Evolutionary conservation across 768 basidiomycete species (phyloP).

Genomic region (Tubosaeta sp.): DNA sequence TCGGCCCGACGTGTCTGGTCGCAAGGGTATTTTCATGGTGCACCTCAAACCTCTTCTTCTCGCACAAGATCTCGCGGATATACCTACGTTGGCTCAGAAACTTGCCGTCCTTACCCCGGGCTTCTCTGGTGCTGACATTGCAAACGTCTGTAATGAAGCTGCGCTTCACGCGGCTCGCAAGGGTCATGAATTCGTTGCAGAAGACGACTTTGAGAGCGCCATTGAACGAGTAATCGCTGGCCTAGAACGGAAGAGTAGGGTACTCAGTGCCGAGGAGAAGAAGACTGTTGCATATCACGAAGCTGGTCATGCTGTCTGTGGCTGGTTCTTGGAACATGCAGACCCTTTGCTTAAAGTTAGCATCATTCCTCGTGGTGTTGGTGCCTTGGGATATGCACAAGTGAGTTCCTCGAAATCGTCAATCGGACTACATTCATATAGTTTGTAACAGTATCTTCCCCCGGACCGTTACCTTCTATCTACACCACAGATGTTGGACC

Average conservation of each 20-base stretch:
- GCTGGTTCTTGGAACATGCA: conserved; percentile 98
- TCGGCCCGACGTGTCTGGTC: conserved; percentile 89
- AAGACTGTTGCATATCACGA: conserved; percentile 98
- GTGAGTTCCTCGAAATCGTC: conserved; percentile 35
- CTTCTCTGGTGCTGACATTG: conserved; percentile 98
- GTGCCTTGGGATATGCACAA: conserved; percentile 95
- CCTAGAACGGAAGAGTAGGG: conserved; percentile 90
- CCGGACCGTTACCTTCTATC: conserved; percentile 95
- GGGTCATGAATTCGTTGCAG: conserved; percentile 70
- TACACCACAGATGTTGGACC: conserved; percentile 89
- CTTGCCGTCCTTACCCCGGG: conserved; percentile 95
- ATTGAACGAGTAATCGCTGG: conserved; percentile 98
- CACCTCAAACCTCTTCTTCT: conserved; percentile 85
- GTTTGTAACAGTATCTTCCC: conserved; percentile 69
- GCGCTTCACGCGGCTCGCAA: conserved; percentile 92
- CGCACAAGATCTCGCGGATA: conserved; percentile 44
- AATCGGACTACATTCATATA: conserved; percentile 6
- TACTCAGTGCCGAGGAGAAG: conserved; percentile 94
- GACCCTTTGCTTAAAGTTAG: conserved; percentile 96
- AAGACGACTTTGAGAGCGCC: conserved; percentile 91
- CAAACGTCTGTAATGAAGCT: conserved; percentile 98
- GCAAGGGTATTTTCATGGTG: conserved; percentile 90
- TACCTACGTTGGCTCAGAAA: conserved; percentile 74
- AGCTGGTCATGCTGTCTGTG: conserved; percentile 96
- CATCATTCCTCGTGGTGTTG: conserved; percentile 95